Evolutionary conservation across 768 basidiomycete genomes (phyloP).

Genomic region (Phlebiopsis flavidoalba): DNA sequence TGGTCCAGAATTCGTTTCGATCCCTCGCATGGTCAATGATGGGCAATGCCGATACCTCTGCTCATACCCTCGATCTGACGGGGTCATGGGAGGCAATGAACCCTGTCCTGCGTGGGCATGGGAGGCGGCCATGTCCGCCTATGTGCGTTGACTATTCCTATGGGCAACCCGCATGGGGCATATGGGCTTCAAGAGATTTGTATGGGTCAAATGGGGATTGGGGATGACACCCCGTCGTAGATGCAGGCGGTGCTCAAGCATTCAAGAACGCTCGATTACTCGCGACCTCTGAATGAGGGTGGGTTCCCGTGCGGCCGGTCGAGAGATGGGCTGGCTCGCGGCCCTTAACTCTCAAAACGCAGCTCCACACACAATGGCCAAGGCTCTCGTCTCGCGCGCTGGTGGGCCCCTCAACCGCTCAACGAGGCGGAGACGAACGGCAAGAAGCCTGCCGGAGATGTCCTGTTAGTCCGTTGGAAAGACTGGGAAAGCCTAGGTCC

Average conservation of each 20-base stretch:
- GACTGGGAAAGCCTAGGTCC: no score
- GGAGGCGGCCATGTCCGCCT: slow-evolving; percentile 15
- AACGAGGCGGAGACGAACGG: neutral
- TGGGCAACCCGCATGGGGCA: slow-evolving; percentile 19
- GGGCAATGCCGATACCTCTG: slow-evolving; percentile 69
- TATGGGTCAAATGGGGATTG: slow-evolving; percentile 16
- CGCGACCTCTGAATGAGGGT: slow-evolving; percentile 9
- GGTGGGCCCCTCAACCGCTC: neutral
- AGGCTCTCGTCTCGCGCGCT: slow-evolving; percentile 17
- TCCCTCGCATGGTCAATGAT: slow-evolving; percentile 83
- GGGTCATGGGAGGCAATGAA: slow-evolving; percentile 24
- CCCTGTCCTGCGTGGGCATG: slow-evolving; percentile 30
- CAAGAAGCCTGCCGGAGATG: neutral
- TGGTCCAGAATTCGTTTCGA: slow-evolving; percentile 55
- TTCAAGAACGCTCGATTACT: slow-evolving; percentile 9
- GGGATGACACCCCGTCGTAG: neutral
- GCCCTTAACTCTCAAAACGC: slow-evolving; percentile 16
- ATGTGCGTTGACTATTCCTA: slow-evolving; percentile 7
- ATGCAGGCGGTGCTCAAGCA: slow-evolving; percentile 13
- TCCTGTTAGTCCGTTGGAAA: neutral
- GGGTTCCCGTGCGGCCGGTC: neutral
- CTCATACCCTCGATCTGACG: slow-evolving; percentile 49
- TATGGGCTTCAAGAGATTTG: no score
- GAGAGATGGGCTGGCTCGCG: slow-evolving; percentile 2
- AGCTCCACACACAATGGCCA: slow-evolving; percentile 18